Evolutionary conservation across 148 eudicot species (phyloP).

Genomic region (Camellia sinensis): DNA sequence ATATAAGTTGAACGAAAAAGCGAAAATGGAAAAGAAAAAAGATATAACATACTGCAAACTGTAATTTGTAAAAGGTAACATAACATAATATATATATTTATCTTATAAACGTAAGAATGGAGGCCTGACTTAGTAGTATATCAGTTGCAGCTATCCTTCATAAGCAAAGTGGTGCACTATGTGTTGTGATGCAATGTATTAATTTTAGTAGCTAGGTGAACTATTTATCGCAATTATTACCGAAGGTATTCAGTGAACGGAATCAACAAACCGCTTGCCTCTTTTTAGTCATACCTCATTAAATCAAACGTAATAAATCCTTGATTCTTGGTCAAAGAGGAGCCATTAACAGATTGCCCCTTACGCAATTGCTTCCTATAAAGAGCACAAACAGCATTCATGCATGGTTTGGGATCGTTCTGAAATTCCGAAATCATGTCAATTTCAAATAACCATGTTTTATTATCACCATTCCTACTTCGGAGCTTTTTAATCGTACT

Average conservation of each 20-base stretch:
- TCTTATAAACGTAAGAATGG: not conserved
- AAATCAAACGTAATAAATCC: constrained; percentile 1
- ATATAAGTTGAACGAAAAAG: constrained; percentile 1
- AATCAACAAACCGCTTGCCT: not conserved
- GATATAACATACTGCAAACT: not conserved
- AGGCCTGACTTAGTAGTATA: not conserved
- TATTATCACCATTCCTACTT: not conserved
- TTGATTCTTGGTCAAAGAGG: not conserved
- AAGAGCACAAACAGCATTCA: constrained; percentile 53
- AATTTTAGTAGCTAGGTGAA: not conserved
- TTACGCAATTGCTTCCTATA: constrained; percentile 27
- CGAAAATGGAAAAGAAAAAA: not conserved
- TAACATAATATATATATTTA: not conserved
- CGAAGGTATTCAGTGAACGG: not conserved
- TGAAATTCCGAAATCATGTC: constrained; percentile 33
- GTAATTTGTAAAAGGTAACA: not conserved
- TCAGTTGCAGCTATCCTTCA: constrained; percentile 1
- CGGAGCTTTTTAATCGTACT: not conserved
- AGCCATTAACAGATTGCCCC: not conserved
- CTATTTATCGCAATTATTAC: not conserved
- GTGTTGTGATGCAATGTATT: not conserved
- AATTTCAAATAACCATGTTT: constrained; percentile 29
- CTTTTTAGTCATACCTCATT: constrained; percentile 17
- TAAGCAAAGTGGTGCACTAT: not conserved
- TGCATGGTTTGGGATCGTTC: constrained; percentile 37